phyloP scores from a whole-genome alignment of 192 early-diverging fungal species.

The Umbelopsis ramanniana region DNA sequence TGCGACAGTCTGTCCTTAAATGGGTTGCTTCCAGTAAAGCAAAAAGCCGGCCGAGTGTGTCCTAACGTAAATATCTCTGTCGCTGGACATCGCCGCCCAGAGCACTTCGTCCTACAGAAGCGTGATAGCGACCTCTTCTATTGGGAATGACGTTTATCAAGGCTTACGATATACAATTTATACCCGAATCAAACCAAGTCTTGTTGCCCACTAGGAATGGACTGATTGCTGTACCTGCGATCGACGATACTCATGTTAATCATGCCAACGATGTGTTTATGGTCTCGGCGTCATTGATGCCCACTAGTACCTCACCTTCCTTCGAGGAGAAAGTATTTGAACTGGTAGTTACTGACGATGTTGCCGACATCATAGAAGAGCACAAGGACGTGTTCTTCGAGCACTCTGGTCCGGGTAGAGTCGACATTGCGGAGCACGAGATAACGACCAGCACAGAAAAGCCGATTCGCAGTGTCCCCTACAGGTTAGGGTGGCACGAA shows the following conservation, averaged over 20 bases:
- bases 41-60: neutral
- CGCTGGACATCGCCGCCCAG: neutral
- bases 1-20: neutral
- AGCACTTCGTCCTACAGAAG: neutral
- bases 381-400: constrained; percentile 13
- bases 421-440: neutral
- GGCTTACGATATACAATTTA: neutral
- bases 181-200: neutral
- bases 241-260: neutral
- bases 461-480: constrained; percentile 22
- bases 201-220: neutral
- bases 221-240: neutral
- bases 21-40: neutral
- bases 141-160: neutral
- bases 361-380: no score
- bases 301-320: no score
- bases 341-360: no score
- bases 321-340: no score
- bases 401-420: neutral
- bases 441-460: neutral
- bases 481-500: neutral
- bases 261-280: neutral
- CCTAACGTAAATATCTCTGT: neutral
- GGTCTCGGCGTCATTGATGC: neutral
- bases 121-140: neutral